phyloP scores from a whole-genome alignment of 257 asterid genomes.

The Striga asiatica region DNA sequence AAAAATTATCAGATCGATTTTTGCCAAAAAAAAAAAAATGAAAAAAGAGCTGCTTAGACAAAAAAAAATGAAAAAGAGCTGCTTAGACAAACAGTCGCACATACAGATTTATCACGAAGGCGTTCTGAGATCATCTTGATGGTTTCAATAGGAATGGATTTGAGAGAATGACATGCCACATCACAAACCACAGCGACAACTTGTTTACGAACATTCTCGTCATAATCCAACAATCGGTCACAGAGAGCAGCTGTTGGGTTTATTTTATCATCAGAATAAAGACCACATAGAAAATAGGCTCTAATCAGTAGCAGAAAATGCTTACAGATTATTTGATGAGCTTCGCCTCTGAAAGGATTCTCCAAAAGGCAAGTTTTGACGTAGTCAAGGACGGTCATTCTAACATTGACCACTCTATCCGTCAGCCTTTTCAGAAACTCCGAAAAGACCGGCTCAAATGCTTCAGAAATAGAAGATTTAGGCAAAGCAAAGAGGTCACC shows the following conservation, averaged over 20 bases:
- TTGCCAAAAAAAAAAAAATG: not conserved
- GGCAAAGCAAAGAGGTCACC: conserved; percentile 75
- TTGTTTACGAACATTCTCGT: conserved; percentile 83
- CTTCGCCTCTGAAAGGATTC: conserved; percentile 55
- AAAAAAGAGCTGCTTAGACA: conserved; percentile 2
- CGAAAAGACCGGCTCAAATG: conserved; percentile 63
- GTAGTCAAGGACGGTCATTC: conserved; percentile 74
- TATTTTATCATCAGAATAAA: conserved; percentile 18
- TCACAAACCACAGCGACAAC: conserved; percentile 78
- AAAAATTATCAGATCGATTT: conserved; percentile 17
- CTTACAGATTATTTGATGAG: conserved; percentile 76
- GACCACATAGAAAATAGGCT: not conserved
- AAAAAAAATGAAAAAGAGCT: conserved; percentile 6
- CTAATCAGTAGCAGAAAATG: conserved; percentile 5
- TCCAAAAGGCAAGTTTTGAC: conserved; percentile 56
- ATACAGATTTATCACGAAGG: conserved; percentile 90
- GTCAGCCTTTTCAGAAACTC: conserved; percentile 80
- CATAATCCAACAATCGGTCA: conserved; percentile 76
- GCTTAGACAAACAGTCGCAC: conserved; percentile 16
- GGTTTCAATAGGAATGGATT: conserved; percentile 56
- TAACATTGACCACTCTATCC: conserved; percentile 67
- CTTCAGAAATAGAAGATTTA: conserved; percentile 49
- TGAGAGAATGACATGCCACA: conserved; percentile 50
- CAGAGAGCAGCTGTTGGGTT: conserved; percentile 73
- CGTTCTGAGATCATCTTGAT: conserved; percentile 80